These are phyloP conservation scores for Colletotrichum lentis DNA, from an alignment of 2,329 filamentous ascomycete genomes.

Conservation along the genomic window DNA sequence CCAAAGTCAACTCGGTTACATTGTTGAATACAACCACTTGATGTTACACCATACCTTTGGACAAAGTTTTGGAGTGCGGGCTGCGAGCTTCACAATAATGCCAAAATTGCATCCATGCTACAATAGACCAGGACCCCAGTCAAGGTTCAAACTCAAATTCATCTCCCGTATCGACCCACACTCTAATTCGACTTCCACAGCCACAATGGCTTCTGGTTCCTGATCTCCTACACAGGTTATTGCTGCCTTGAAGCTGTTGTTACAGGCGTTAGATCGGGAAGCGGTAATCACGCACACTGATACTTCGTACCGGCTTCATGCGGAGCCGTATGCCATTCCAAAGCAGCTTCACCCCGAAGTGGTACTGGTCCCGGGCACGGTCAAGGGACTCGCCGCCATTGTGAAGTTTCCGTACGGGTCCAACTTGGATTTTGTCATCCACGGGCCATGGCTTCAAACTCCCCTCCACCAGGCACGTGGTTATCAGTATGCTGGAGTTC, in stretches of 20 bases:
- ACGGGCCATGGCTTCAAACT: constrained; percentile 30
- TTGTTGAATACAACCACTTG: background rate
- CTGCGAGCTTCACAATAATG: background rate
- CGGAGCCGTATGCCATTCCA: constrained; percentile 23
- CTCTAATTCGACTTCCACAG: background rate
- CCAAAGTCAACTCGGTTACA: background rate
- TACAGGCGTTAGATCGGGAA: background rate
- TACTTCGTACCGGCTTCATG: constrained; percentile 7
- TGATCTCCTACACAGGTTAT: background rate
- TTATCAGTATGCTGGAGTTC: constrained; percentile 25
- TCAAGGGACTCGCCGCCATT: constrained; percentile 1
- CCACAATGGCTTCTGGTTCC: background rate
- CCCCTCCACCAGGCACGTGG: constrained; percentile 14
- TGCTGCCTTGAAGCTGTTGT: background rate
- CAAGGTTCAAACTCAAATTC: no score
- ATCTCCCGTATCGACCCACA: background rate
- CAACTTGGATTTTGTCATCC: constrained; percentile 16
- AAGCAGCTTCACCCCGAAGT: constrained; percentile 10
- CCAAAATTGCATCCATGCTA: no score
- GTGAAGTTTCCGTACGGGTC: constrained; percentile 16
- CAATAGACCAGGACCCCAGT: background rate
- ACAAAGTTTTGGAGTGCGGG: background rate
- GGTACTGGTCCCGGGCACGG: constrained; percentile 18
- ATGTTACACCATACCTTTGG: background rate
- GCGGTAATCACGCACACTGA: constrained; percentile 5